Evolutionary conservation across 805 yeast genomes (phyloP).

Genomic region (Hanseniaspora hatyaiensis): DNA sequence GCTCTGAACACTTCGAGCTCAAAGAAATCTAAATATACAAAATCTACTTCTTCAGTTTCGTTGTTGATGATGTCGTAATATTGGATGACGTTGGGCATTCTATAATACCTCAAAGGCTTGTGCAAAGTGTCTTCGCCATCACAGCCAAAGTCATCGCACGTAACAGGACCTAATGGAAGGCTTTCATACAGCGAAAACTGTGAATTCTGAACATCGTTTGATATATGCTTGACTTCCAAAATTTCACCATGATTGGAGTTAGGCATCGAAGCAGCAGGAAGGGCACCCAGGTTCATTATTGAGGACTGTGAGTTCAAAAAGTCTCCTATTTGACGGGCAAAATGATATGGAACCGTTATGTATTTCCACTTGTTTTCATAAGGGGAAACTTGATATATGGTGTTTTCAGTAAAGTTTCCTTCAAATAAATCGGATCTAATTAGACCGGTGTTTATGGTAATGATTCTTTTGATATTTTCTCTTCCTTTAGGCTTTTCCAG

Average conservation of each 20-base stretch:
- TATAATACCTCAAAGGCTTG: conserved; percentile 43
- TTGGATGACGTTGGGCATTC: conserved; percentile 71
- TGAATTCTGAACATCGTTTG: not conserved
- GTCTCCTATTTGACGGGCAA: conserved; percentile 45
- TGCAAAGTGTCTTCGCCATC: conserved; percentile 82
- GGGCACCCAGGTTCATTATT: not conserved
- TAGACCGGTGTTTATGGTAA: conserved; percentile 76
- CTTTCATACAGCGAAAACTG: conserved; percentile 20
- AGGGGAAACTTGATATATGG: conserved; percentile 75
- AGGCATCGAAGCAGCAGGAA: not conserved
- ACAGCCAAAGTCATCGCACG: conserved; percentile 71
- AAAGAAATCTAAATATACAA: conserved; percentile 72
- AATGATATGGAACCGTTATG: conserved; percentile 43
- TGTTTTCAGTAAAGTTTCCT: conserved; percentile 72
- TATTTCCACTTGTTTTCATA: conserved; percentile 70
- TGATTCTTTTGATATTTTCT: conserved; percentile 34
- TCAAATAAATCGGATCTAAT: conserved; percentile 74
- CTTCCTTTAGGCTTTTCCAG: conserved; percentile 25
- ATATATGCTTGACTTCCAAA: not conserved
- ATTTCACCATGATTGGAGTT: not conserved
- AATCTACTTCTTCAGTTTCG: conserved; percentile 39
- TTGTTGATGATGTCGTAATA: conserved; percentile 27
- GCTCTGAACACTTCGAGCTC: conserved; percentile 41
- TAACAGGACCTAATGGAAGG: conserved; percentile 59
- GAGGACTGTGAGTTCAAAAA: conserved; percentile 37